phyloP scores from a whole-genome alignment of 176 grass and related monocot species.

The Chloris gayana region DNA sequence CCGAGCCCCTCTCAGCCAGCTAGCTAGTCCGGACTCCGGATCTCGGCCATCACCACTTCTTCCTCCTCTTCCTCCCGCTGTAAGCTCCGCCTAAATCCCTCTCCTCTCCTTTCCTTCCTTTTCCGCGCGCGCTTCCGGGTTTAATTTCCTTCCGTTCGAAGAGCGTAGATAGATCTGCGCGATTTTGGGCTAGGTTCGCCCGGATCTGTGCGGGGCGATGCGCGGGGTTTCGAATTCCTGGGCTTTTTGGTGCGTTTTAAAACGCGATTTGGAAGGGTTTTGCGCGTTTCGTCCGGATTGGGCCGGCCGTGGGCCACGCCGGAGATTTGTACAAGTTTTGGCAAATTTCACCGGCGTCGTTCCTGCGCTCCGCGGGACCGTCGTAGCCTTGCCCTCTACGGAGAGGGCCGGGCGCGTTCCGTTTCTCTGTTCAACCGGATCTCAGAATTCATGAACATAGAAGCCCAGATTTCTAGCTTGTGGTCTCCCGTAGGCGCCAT shows the following conservation, averaged over 20 bases:
- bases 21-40: not conserved
- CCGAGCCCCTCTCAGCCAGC: not conserved
- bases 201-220: not conserved
- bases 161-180: not conserved
- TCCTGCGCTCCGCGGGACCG: too few relatives aligned
- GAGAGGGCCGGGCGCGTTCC: not conserved
- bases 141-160: not conserved
- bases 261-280: not conserved
- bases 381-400: not conserved
- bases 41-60: not conserved
- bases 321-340: not conserved
- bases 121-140: not conserved
- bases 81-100: not conserved
- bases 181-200: not conserved
- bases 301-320: conserved; percentile 7
- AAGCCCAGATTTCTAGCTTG: not conserved
- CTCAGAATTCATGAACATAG: not conserved
- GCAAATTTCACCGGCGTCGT: not conserved
- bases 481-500: too few relatives aligned
- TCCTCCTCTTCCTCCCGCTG: not conserved
- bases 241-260: conserved; percentile 3
- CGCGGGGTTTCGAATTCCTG: not conserved
- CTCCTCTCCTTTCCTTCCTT: not conserved
- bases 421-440: not conserved
- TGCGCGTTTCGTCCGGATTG: not conserved